phyloP scores from a whole-genome alignment of 2,329 filamentous ascomycete species.

The Incumbomyces lentus region DNA sequence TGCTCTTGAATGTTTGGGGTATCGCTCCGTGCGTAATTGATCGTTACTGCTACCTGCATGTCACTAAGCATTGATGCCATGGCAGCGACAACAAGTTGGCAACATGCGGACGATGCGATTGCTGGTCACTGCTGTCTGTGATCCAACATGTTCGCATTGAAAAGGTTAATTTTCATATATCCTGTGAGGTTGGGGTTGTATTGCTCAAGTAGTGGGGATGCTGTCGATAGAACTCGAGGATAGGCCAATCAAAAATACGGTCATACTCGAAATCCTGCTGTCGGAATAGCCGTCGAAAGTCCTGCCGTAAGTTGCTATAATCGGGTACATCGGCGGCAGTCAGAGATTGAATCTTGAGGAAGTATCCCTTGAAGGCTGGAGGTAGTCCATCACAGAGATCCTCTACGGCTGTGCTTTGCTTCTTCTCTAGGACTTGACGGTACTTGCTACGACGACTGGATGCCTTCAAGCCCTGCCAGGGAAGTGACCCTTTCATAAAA shows the following conservation, averaged over 20 bases:
- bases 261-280: slow-evolving; percentile 17
- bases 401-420: slow-evolving; percentile 16
- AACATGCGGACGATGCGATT: no score
- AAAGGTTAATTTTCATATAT: no score
- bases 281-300: slow-evolving; percentile 17
- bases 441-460: slow-evolving; percentile 8
- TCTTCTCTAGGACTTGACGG: slow-evolving; percentile 16
- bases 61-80: no score
- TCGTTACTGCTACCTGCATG: no score
- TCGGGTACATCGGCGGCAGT: slow-evolving; percentile 13
- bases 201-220: neutral
- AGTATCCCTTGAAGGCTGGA: slow-evolving; percentile 16
- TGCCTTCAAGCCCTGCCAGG: slow-evolving; percentile 64
- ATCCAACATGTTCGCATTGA: no score
- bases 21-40: no score
- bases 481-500: slow-evolving; percentile 58
- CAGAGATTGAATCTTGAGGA: slow-evolving; percentile 15
- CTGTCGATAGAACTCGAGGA: slow-evolving; percentile 10
- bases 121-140: no score
- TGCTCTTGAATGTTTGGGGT: no score
- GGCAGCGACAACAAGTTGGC: no score
- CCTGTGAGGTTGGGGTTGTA: no score
- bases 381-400: slow-evolving; percentile 19
- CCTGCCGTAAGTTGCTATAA: slow-evolving; percentile 17
- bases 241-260: slow-evolving; percentile 22